phyloP scores from a whole-genome alignment of 139 green algal genomes.

The Chlorella ohadii region DNA sequence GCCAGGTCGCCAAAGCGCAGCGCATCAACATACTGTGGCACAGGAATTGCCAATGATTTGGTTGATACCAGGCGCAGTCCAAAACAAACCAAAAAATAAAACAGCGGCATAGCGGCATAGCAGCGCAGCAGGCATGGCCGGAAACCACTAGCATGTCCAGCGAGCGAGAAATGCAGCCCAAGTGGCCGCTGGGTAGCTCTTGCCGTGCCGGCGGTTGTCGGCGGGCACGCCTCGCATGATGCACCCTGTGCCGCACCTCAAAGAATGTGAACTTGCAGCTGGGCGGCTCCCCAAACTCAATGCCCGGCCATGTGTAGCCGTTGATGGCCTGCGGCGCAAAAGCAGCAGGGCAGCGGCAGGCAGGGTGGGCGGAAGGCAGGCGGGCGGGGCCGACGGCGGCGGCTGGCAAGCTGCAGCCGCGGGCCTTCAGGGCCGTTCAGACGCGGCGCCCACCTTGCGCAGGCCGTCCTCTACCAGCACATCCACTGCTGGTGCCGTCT shows the following conservation, averaged over 20 bases:
- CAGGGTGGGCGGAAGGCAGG: neutral
- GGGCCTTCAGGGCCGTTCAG: neutral
- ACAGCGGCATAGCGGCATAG: no score
- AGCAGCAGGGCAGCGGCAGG: neutral
- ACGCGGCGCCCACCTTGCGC: constrained; percentile 18
- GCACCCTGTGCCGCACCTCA: constrained; percentile 43
- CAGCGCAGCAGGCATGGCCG: no score
- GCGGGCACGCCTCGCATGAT: neutral
- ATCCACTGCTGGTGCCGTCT: neutral
- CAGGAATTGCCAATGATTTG: no score
- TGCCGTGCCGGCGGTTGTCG: neutral
- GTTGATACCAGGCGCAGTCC: no score
- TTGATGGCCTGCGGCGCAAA: constrained; percentile 38
- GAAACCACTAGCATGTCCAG: no score
- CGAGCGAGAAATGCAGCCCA: no score
- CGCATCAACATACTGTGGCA: constrained; percentile 52
- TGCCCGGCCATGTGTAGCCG: constrained; percentile 62
- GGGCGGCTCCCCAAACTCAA: constrained; percentile 56
- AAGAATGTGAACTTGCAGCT: constrained; percentile 52
- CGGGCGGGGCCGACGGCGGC: neutral
- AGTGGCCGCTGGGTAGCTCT: neutral
- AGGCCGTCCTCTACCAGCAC: constrained; percentile 18
- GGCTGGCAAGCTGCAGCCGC: neutral
- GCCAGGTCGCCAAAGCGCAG: constrained; percentile 46
- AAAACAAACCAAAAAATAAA: no score